phyloP scores from a whole-genome alignment of 1,284 basidiomycete species.

The Rhodotorula sp. region DNA sequence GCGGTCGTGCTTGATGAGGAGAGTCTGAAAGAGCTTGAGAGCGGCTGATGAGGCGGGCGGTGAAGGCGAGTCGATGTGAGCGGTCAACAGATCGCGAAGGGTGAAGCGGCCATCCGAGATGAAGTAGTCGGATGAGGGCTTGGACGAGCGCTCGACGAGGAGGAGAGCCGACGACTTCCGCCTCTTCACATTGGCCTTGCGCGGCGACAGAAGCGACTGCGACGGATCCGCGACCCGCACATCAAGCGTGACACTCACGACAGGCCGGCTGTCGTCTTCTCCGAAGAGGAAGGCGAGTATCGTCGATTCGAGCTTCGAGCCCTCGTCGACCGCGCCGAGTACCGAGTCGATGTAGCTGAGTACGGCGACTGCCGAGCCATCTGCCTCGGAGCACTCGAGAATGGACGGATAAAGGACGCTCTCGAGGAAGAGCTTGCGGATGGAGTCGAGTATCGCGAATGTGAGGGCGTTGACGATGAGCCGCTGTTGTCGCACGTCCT shows the following conservation, averaged over 20 bases:
- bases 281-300: conserved; percentile 74
- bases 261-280: conserved; percentile 60
- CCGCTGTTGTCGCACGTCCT: conserved; percentile 17
- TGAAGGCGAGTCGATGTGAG: conserved; percentile 68
- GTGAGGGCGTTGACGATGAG: conserved; percentile 29
- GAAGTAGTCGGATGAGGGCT: conserved; percentile 67
- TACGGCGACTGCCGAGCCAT: conserved; percentile 92
- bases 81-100: conserved; percentile 76
- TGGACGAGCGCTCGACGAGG: conserved; percentile 68
- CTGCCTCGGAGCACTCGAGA: conserved; percentile 83
- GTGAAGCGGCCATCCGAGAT: conserved; percentile 82
- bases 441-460: conserved; percentile 19
- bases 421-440: conserved; percentile 49
- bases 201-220: neutral
- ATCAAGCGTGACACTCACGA: neutral
- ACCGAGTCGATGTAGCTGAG: conserved; percentile 92
- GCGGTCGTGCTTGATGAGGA: conserved; percentile 68
- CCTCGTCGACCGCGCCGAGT: conserved; percentile 69
- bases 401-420: conserved; percentile 85
- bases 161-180: conserved; percentile 81
- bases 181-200: conserved; percentile 49
- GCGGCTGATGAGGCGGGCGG: conserved; percentile 68
- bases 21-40: conserved; percentile 71
- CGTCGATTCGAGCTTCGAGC: conserved; percentile 63
- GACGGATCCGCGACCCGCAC: neutral